Percentiles rank a stretch among this genome's conserved stretches.
Evolutionary conservation across 2,329 filamentous ascomycete species (phyloP).

Genomic region (Penicillium brasilianum): DNA sequence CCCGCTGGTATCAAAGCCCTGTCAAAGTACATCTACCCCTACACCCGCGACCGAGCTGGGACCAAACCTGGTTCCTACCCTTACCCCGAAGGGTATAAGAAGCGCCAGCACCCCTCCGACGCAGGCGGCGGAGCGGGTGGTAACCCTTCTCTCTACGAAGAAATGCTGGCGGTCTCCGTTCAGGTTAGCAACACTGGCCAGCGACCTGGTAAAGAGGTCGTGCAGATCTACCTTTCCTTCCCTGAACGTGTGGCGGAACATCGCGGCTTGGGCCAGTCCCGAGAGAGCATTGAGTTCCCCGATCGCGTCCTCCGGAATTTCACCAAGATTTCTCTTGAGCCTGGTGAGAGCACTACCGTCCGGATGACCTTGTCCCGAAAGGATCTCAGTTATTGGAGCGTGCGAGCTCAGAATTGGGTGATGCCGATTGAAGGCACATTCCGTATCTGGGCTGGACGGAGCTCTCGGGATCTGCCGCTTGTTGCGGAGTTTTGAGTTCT

Average conservation of each 20-base stretch:
- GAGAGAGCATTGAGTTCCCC: conserved; percentile 65
- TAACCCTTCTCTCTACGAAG: conserved; percentile 56
- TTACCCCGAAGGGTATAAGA: conserved; percentile 63
- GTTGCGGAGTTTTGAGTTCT: conserved; percentile 33
- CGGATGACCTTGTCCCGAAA: conserved; percentile 66
- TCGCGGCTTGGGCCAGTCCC: conserved; percentile 32
- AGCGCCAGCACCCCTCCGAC: conserved; percentile 57
- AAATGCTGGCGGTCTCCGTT: conserved; percentile 53
- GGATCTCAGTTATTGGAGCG: conserved; percentile 76
- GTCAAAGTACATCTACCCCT: conserved; percentile 75
- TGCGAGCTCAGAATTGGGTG: conserved; percentile 70
- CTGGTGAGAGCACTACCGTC: conserved; percentile 60
- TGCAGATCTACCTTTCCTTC: conserved; percentile 72
- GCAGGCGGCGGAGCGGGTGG: conserved; percentile 68
- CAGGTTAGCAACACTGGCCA: conserved; percentile 56
- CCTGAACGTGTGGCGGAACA: conserved; percentile 46
- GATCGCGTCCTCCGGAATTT: conserved; percentile 69
- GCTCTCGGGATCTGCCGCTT: conserved; percentile 42
- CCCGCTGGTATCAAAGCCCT: conserved; percentile 66
- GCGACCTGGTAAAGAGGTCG: conserved; percentile 56
- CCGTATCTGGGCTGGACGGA: conserved; percentile 43
- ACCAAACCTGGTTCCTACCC: conserved; percentile 51
- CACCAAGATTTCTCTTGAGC: conserved; percentile 67
- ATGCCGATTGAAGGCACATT: conserved; percentile 54
- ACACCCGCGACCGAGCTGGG: conserved; percentile 60